Evolutionary conservation across 176 grass and related monocot genomes (phyloP).

Genomic region (Paspalum notatum): DNA sequence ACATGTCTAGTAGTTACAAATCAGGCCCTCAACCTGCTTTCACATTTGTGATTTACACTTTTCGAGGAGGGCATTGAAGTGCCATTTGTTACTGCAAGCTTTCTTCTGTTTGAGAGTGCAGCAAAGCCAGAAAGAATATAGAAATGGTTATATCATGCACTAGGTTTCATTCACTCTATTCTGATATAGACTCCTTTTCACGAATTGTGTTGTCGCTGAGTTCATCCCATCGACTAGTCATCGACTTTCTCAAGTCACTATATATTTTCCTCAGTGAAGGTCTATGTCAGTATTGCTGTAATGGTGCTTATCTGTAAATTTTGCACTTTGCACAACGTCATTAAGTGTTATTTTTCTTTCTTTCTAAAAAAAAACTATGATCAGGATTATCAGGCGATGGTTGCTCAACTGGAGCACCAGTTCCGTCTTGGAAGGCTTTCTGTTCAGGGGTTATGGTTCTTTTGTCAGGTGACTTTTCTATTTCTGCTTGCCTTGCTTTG

Average conservation of each 20-base stretch:
- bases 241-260: conserved; percentile 18
- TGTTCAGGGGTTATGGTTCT: conserved; percentile 93
- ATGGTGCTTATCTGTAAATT: conserved; percentile 32
- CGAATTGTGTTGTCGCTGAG: background rate
- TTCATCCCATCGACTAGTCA: conserved; percentile 8
- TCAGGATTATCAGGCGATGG: conserved; percentile 98
- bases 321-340: conserved; percentile 23
- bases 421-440: conserved; percentile 87
- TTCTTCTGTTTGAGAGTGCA: conserved; percentile 7
- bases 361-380: conserved; percentile 9
- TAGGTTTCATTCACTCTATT: conserved; percentile 20
- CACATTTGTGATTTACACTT: background rate
- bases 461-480: conserved; percentile 73
- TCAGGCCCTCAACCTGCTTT: background rate
- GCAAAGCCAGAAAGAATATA: conserved; percentile 7
- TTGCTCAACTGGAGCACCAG: conserved; percentile 95
- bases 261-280: background rate
- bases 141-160: background rate
- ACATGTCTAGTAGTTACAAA: background rate
- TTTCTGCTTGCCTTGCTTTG: conserved; percentile 18
- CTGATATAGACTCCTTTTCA: background rate
- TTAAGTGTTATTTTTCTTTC: conserved; percentile 25
- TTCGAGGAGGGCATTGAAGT: background rate
- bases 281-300: conserved; percentile 23
- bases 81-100: background rate